These are phyloP conservation scores for Endoconidiophora laricicola DNA, from an alignment of 2,329 filamentous ascomycete genomes.

Conservation along the genomic window DNA sequence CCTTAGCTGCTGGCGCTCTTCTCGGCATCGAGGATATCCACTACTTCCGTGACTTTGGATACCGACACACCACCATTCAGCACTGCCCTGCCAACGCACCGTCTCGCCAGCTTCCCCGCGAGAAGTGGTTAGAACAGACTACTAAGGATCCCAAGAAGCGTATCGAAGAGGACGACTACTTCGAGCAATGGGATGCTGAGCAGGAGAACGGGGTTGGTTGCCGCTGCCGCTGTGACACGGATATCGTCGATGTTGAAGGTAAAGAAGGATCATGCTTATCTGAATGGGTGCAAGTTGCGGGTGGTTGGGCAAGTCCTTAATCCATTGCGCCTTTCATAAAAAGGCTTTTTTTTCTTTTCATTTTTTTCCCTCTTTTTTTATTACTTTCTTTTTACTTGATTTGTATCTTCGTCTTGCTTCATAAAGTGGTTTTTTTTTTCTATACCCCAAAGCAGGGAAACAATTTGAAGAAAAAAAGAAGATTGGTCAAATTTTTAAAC, in stretches of 20 bases:
- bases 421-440: neutral
- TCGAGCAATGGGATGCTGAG: slow-evolving; percentile 70
- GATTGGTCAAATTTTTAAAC: too few species aligned
- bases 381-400: neutral
- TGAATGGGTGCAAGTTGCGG: slow-evolving; percentile 95
- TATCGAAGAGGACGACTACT: slow-evolving; percentile 87
- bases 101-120: slow-evolving; percentile 62
- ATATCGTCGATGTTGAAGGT: slow-evolving; percentile 93
- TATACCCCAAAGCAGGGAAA: too few species aligned
- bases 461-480: too few species aligned
- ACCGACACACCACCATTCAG: slow-evolving; percentile 95
- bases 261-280: slow-evolving; percentile 90
- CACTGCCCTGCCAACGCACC: slow-evolving; percentile 96
- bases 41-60: slow-evolving; percentile 98
- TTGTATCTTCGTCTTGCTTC: neutral
- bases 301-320: slow-evolving; percentile 55
- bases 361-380: slow-evolving; percentile 1
- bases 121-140: slow-evolving; percentile 67
- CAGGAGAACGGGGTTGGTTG: slow-evolving; percentile 96
- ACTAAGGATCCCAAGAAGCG: slow-evolving; percentile 69
- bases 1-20: slow-evolving; percentile 79
- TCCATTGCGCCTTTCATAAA: neutral
- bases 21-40: slow-evolving; percentile 73
- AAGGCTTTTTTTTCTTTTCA: neutral
- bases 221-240: slow-evolving; percentile 89